Base-by-base conservation (phyloP, 768 basidiomycete genomes). In the Exidia glandulosa region DNA sequence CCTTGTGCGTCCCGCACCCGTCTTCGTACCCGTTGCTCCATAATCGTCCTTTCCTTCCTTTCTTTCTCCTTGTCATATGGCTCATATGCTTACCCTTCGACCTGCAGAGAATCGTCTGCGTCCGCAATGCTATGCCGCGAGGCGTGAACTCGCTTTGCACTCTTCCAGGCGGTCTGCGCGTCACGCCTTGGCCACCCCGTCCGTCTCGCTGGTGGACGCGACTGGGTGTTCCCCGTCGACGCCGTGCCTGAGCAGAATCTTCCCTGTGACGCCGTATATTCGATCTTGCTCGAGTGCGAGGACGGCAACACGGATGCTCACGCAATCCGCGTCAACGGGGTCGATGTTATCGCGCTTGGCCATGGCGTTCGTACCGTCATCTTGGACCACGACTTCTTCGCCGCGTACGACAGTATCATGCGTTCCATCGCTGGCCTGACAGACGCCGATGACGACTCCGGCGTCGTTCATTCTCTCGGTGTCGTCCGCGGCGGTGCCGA, bases 61-160 rank as follows among this genome's bases (percentile, higher is more conserved):
- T n/a, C n/a, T 31, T 3, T 47, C 25, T 13, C 33, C 29, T 7
- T 36, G 3, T 25, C 3, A 6, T 34, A 19, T 57, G 3, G 25
- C 41, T 58, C 25, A 5, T 19, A 36, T 32, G 25, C 50, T 45
- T 5, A 45, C 36, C 50, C 23, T 25, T 7, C 50, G 9, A 37
- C 50, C 63, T 34, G 9, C 63, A 92, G 89, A 85, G 81, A 65
- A 88, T 93, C 62, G 86, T 94, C 33, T 81, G 84, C 61, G n/a
- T n/a, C n/a, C n/a, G n/a, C n/a, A n/a, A n/a, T n/a, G n/a, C n/a
- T n/a, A n/a, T n/a, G n/a, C n/a, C n/a, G n/a, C n/a, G n/a, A n/a
- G n/a, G n/a, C n/a, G n/a, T n/a, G n/a, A n/a, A n/a, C n/a, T n/a
- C n/a, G 12, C 47, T 64, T 16, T 64, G 63, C 47, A 33, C 56